Conservation (phyloP, 805 yeast species). For the Wickerhamiella spandovensis region DNA sequence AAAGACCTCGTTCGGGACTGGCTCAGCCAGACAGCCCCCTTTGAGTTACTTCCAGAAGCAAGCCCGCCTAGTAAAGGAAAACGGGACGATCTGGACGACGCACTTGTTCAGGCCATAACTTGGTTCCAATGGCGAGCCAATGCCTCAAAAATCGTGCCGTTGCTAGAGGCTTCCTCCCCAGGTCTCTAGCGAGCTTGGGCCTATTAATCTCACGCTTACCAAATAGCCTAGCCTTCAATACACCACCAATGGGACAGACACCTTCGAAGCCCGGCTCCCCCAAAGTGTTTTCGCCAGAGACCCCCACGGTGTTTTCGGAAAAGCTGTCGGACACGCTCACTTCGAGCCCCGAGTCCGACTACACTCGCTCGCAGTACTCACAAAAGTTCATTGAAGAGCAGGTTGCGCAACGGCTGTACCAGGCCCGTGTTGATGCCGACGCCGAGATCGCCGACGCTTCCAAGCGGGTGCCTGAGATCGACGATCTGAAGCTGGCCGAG, state of each 20-base stretch:
- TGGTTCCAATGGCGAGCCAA: slow-evolving; percentile 32
- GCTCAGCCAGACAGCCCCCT: slow-evolving; percentile 9
- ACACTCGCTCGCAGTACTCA: slow-evolving; percentile 24
- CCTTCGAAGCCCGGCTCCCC: slow-evolving; percentile 15
- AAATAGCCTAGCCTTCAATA: background rate
- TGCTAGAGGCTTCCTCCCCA: background rate
- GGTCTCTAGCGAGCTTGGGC: no score
- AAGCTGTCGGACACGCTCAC: slow-evolving; percentile 23
- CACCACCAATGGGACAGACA: slow-evolving; percentile 20
- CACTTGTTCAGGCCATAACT: slow-evolving; percentile 46
- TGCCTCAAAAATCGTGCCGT: background rate
- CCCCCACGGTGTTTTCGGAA: slow-evolving; percentile 23
- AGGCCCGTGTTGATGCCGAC: slow-evolving; percentile 21
- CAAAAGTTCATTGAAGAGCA: slow-evolving; percentile 25
- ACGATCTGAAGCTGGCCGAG: slow-evolving; percentile 11
- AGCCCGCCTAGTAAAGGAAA: slow-evolving; percentile 23
- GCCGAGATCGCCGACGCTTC: slow-evolving; percentile 16
- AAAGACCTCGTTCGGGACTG: slow-evolving; percentile 13
- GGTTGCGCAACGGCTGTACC: slow-evolving; percentile 23
- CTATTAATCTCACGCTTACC: background rate
- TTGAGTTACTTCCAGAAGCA: slow-evolving; percentile 1
- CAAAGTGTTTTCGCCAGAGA: slow-evolving; percentile 23
- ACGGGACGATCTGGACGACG: slow-evolving; percentile 55
- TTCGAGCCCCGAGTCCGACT: slow-evolving; percentile 24
- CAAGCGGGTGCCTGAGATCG: slow-evolving; percentile 7